Evolutionary conservation across 2,329 filamentous ascomycete species (phyloP).

Genomic region (Colletotrichum incanum): DNA sequence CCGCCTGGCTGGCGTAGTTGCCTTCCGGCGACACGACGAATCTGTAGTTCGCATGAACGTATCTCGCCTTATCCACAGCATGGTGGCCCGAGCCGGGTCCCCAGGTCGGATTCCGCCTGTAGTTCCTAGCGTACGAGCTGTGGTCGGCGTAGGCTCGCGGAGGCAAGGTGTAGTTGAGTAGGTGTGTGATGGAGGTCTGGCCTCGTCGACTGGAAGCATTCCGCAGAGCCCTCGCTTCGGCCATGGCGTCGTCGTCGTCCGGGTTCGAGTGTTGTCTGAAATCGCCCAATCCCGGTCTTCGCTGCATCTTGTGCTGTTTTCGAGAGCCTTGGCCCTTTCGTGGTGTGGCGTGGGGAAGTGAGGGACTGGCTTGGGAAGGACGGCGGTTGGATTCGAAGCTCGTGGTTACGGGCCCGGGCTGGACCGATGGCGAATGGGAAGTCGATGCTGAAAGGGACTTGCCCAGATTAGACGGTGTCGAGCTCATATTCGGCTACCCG

Average conservation of each 20-base stretch:
- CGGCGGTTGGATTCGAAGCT: slow-evolving; percentile 68
- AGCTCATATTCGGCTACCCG: slow-evolving; percentile 45
- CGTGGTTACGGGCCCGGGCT: slow-evolving; percentile 60
- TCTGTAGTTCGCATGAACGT: slow-evolving; percentile 94
- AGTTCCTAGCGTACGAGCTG: slow-evolving; percentile 67
- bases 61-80: slow-evolving; percentile 90
- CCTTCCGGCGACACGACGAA: slow-evolving; percentile 91
- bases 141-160: slow-evolving; percentile 77
- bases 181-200: slow-evolving; percentile 96
- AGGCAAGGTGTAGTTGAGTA: slow-evolving; percentile 91
- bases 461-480: slow-evolving; percentile 59
- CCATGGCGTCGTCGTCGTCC: slow-evolving; percentile 89
- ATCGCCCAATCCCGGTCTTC: slow-evolving; percentile 71
- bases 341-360: slow-evolving; percentile 62
- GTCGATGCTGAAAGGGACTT: slow-evolving; percentile 67
- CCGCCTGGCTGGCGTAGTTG: slow-evolving; percentile 84
- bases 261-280: slow-evolving; percentile 56
- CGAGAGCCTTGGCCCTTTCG: slow-evolving; percentile 83
- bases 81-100: slow-evolving; percentile 92
- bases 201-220: slow-evolving; percentile 82
- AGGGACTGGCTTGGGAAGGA: slow-evolving; percentile 56
- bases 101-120: slow-evolving; percentile 83
- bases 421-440: slow-evolving; percentile 58
- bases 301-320: slow-evolving; percentile 88
- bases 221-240: slow-evolving; percentile 77